Evolutionary conservation across 2,329 filamentous ascomycete genomes (phyloP).

Genomic region (Trichophyton benhamiae): DNA sequence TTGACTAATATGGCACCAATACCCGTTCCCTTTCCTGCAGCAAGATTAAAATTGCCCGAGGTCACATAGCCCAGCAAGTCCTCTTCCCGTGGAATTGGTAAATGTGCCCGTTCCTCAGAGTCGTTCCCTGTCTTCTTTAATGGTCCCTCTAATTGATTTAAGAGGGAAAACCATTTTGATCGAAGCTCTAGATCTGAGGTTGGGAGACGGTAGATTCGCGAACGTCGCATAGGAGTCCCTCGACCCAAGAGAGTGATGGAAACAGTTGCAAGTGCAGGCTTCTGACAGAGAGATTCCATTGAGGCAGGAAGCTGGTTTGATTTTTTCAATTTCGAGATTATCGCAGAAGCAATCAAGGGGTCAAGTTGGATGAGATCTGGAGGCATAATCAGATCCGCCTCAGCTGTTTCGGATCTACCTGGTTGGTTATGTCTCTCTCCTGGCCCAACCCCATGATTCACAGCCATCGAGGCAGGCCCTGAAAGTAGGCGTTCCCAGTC

Average conservation of each 20-base stretch:
- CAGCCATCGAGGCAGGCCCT: constrained; percentile 14
- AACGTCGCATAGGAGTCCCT: constrained; percentile 58
- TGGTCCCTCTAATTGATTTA: constrained; percentile 1
- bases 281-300: constrained; percentile 14
- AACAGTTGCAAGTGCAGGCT: constrained; percentile 44
- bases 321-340: constrained; percentile 22
- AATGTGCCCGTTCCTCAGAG: constrained; percentile 19
- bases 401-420: constrained; percentile 7
- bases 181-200: constrained; percentile 42
- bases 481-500: constrained; percentile 64
- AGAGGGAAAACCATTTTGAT: constrained; percentile 52
- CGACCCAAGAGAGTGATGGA: constrained; percentile 55
- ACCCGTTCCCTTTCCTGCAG: constrained; percentile 60
- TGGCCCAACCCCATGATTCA: neutral
- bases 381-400: constrained; percentile 16
- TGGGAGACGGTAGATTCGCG: constrained; percentile 81
- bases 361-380: constrained; percentile 30
- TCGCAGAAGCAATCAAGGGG: constrained; percentile 24
- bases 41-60: constrained; percentile 69
- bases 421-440: neutral
- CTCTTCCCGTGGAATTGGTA: constrained; percentile 54
- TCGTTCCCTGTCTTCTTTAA: neutral
- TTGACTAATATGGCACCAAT: constrained; percentile 57
- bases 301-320: constrained; percentile 10
- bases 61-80: constrained; percentile 88